Percentiles rank a stretch among this genome's conserved stretches.
Evolutionary conservation across 495 filamentous ascomycete genomes (phyloP).

Genomic region (Jackrogersella multiformis): DNA sequence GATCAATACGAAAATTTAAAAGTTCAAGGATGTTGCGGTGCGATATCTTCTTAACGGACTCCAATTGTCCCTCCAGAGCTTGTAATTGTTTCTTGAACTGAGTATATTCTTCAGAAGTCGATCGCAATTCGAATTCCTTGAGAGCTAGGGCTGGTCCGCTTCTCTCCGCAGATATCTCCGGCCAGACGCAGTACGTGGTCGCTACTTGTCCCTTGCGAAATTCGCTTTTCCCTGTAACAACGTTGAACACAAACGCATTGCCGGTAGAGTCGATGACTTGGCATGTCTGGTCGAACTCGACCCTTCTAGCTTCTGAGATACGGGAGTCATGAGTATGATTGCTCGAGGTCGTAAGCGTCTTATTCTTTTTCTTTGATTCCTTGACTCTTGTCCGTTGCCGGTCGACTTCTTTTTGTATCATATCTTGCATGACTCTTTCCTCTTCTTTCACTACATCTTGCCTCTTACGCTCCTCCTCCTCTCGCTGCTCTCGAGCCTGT

Average conservation of each 20-base stretch:
- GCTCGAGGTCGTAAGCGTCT: conserved; percentile 40
- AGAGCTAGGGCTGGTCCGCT: conserved; percentile 70
- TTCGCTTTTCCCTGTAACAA: conserved; percentile 68
- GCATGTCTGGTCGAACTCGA: conserved; percentile 77
- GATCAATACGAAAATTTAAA: conserved; percentile 80
- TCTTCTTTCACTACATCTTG: conserved; percentile 73
- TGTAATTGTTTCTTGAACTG: conserved; percentile 73
- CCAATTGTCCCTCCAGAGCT: conserved; percentile 72
- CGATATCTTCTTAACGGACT: conserved; percentile 73
- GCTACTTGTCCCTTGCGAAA: conserved; percentile 65
- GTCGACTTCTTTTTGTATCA: conserved; percentile 79
- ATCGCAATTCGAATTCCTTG: conserved; percentile 70
- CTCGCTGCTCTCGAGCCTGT: conserved; percentile 58
- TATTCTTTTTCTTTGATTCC: conserved; percentile 59
- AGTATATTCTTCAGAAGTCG: conserved; percentile 62
- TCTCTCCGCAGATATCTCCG: conserved; percentile 62
- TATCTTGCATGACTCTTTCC: conserved; percentile 74
- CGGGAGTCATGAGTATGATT: conserved; percentile 26
- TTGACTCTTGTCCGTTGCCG: conserved; percentile 68
- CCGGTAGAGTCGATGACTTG: conserved; percentile 66
- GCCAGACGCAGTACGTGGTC: conserved; percentile 74
- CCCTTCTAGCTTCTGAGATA: conserved; percentile 39
- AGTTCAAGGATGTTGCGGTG: conserved; percentile 83
- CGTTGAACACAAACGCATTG: conserved; percentile 66
- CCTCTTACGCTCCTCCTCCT: conserved; percentile 58